Evolutionary conservation across 495 filamentous ascomycete species (phyloP).

Genomic region (Margaritispora aquatica): DNA sequence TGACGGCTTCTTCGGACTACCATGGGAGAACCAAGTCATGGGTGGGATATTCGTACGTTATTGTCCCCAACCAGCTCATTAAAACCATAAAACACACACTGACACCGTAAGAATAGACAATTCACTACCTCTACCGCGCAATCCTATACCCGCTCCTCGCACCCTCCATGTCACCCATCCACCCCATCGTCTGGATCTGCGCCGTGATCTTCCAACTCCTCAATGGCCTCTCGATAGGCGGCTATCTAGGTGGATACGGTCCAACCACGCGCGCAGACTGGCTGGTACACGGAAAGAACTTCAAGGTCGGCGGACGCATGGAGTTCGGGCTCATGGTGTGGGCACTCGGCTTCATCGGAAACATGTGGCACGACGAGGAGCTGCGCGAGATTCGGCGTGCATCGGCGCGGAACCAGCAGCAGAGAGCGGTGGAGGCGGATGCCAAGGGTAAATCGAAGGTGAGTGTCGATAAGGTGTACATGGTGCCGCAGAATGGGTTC

Average conservation of each 20-base stretch:
- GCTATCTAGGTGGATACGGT: slow-evolving; percentile 76
- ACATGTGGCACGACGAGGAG: slow-evolving; percentile 79
- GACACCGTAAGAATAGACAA: slow-evolving; percentile 31
- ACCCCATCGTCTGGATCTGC: slow-evolving; percentile 51
- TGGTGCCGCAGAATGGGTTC: slow-evolving; percentile 74
- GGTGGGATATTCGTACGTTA: slow-evolving; percentile 51
- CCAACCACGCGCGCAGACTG: slow-evolving; percentile 54
- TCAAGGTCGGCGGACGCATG: slow-evolving; percentile 13
- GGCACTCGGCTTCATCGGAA: slow-evolving; percentile 65
- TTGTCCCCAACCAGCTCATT: slow-evolving; percentile 8
- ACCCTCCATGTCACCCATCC: slow-evolving; percentile 86
- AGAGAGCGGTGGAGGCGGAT: slow-evolving; percentile 27
- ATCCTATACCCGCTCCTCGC: slow-evolving; percentile 74
- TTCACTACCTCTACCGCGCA: slow-evolving; percentile 88
- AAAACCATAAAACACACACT: background rate
- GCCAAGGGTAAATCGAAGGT: slow-evolving; percentile 31
- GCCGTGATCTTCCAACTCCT: slow-evolving; percentile 68
- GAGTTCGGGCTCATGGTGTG: slow-evolving; percentile 52
- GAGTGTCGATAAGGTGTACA: slow-evolving; percentile 75
- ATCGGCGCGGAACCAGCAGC: slow-evolving; percentile 42
- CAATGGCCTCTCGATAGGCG: slow-evolving; percentile 70
- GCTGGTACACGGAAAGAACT: slow-evolving; percentile 27
- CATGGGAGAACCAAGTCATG: slow-evolving; percentile 63
- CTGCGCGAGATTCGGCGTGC: slow-evolving; percentile 68
- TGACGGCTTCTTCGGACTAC: slow-evolving; percentile 45